Percentiles rank a stretch among this genome's conserved stretches.
Evolutionary conservation across 345 rosid species (phyloP).

Genomic region (Arabidopsis arenosa): DNA sequence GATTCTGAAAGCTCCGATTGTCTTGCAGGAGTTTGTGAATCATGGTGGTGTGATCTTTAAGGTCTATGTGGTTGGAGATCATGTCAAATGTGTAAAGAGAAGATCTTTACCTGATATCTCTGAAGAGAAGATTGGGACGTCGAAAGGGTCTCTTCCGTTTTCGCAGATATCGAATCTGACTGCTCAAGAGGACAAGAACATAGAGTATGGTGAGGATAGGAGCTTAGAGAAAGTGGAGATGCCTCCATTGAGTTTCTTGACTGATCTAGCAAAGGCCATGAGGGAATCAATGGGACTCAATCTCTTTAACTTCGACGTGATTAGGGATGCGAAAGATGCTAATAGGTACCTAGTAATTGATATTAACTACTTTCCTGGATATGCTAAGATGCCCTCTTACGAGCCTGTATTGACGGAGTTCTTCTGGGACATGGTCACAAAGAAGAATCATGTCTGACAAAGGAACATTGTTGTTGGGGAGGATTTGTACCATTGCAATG

Average conservation of each 20-base stretch:
- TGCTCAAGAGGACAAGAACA: constrained; percentile 36
- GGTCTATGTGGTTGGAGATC: constrained; percentile 63
- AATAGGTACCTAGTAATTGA: constrained; percentile 61
- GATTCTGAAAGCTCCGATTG: constrained; percentile 50
- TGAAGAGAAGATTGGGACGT: constrained; percentile 48
- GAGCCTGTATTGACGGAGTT: constrained; percentile 61
- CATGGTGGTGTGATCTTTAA: constrained; percentile 71
- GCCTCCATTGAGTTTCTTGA: constrained; percentile 59
- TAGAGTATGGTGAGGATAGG: constrained; percentile 35
- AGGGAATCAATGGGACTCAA: constrained; percentile 56
- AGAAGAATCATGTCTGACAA: constrained; percentile 43
- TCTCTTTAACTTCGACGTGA: constrained; percentile 71
- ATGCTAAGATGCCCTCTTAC: constrained; percentile 64
- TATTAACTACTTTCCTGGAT: constrained; percentile 78
- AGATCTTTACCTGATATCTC: constrained; percentile 62
- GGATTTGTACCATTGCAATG: no score
- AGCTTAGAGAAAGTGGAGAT: constrained; percentile 54
- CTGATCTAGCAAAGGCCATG: constrained; percentile 55
- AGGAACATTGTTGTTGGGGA: background rate
- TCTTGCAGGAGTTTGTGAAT: constrained; percentile 73
- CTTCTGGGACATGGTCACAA: constrained; percentile 49
- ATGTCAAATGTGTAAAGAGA: constrained; percentile 56
- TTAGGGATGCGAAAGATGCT: constrained; percentile 58
- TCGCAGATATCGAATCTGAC: constrained; percentile 62
- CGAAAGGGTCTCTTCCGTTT: constrained; percentile 57